A percentile compares a stretch with the other conserved stretches of the same genome.
Conservation (phyloP, 176 grass and related monocot species). For the Oryza punctata region DNA sequence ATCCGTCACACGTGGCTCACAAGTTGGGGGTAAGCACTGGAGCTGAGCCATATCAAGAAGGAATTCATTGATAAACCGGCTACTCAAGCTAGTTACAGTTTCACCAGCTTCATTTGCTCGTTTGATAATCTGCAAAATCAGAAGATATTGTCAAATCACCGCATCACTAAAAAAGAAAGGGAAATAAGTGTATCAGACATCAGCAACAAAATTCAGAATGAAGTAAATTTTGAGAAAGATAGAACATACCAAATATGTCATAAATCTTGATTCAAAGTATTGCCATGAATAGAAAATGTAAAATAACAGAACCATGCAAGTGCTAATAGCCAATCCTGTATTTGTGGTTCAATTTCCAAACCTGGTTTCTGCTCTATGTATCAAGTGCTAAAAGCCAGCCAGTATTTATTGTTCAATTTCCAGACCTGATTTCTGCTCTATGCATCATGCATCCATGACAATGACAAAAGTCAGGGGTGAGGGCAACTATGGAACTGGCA, state of each 20-base stretch:
- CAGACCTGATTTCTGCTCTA: background rate
- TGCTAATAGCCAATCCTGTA: background rate
- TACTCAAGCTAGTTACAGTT: conserved; percentile 63
- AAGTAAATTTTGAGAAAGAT: background rate
- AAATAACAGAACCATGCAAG: conserved; percentile 5
- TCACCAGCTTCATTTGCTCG: conserved; percentile 79
- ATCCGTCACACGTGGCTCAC: conserved; percentile 79
- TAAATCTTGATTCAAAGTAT: background rate
- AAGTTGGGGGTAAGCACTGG: conserved; percentile 74
- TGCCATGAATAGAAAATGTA: conserved; percentile 10
- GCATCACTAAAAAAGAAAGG: background rate
- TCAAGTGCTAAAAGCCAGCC: background rate
- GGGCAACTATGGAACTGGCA: background rate
- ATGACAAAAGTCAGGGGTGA: background rate
- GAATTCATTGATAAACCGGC: conserved; percentile 73
- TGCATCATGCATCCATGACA: conserved; percentile 14
- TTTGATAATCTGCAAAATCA: conserved; percentile 77
- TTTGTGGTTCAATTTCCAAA: conserved; percentile 3
- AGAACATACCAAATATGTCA: background rate
- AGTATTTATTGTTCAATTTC: background rate
- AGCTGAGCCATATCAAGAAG: conserved; percentile 72
- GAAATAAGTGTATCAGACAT: conserved; percentile 6
- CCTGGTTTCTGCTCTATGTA: background rate
- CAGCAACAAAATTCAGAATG: background rate
- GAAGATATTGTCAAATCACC: conserved; percentile 25